Percentiles rank a stretch among this genome's conserved stretches.
Conservation (phyloP, 2,329 filamentous ascomycete genomes). For the Colletotrichum truncatum region DNA sequence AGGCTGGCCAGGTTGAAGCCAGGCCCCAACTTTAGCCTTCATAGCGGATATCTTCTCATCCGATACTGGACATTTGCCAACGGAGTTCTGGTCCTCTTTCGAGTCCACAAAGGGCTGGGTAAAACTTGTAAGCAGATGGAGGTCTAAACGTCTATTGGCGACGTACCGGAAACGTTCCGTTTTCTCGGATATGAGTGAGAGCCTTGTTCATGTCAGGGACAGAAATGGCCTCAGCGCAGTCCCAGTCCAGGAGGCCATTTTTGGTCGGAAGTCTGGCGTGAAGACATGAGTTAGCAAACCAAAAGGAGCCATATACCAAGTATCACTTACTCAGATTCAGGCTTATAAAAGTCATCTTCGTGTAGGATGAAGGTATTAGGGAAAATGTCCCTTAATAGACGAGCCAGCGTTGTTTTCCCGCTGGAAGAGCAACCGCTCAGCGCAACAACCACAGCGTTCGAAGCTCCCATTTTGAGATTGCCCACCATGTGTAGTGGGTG, state of each 20-base stretch:
- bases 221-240: slow-evolving; percentile 83
- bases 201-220: slow-evolving; percentile 73
- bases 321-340: slow-evolving; percentile 72
- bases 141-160: background rate
- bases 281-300: background rate
- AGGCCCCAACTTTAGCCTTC: slow-evolving; percentile 56
- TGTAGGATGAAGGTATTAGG: slow-evolving; percentile 84
- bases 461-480: slow-evolving; percentile 42
- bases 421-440: slow-evolving; percentile 92
- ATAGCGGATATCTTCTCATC: slow-evolving; percentile 55
- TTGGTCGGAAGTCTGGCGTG: slow-evolving; percentile 60
- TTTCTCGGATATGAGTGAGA: slow-evolving; percentile 73
- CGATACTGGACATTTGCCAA: slow-evolving; percentile 64
- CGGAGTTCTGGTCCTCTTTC: slow-evolving; percentile 71
- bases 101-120: slow-evolving; percentile 58
- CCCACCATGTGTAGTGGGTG: no score
- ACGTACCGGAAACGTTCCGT: slow-evolving; percentile 73
- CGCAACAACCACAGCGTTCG: slow-evolving; percentile 73
- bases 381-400: slow-evolving; percentile 85
- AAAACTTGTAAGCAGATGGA: background rate
- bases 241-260: slow-evolving; percentile 84
- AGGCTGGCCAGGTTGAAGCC: slow-evolving; percentile 54
- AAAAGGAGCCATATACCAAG: background rate
- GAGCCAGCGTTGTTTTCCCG: slow-evolving; percentile 93
- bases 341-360: slow-evolving; percentile 94